Evolutionary conservation across 768 basidiomycete genomes (phyloP).

Genomic region (Psilocybe tampanensis): DNA sequence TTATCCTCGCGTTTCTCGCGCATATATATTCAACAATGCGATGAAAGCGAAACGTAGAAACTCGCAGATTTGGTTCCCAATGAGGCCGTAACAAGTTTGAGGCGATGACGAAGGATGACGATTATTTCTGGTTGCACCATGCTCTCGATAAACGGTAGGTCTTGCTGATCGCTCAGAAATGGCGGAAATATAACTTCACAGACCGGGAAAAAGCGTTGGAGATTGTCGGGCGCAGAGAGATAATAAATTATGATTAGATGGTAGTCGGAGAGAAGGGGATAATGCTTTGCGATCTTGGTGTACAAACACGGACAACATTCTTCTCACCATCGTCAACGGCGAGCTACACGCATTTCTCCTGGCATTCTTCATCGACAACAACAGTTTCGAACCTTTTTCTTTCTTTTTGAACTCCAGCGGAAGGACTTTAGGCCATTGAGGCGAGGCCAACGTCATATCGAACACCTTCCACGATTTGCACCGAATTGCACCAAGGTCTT

Average conservation of each 20-base stretch:
- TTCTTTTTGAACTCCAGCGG: neutral
- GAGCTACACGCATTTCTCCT: constrained; percentile 12
- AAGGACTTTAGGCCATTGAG: neutral
- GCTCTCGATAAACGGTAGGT: no score
- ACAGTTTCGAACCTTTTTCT: neutral
- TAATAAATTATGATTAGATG: constrained; percentile 1
- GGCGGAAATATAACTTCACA: no score
- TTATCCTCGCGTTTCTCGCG: no score
- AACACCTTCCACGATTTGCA: neutral
- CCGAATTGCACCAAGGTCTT: neutral
- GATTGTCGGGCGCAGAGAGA: neutral
- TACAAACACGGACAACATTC: constrained; percentile 21
- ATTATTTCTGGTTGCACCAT: no score
- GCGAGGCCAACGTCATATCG: no score
- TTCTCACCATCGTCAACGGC: constrained; percentile 25
- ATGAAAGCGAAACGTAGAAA: no score
- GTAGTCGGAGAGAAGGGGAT: constrained; percentile 7
- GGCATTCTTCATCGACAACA: neutral
- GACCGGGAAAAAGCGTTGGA: neutral
- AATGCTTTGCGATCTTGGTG: constrained; percentile 1
- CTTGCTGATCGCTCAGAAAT: no score
- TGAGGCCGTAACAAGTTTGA: no score
- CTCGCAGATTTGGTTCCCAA: no score
- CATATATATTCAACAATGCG: no score
- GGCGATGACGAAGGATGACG: no score